Conservation (phyloP, 106 monocot genomes). For the Dendrobium catenatum region DNA sequence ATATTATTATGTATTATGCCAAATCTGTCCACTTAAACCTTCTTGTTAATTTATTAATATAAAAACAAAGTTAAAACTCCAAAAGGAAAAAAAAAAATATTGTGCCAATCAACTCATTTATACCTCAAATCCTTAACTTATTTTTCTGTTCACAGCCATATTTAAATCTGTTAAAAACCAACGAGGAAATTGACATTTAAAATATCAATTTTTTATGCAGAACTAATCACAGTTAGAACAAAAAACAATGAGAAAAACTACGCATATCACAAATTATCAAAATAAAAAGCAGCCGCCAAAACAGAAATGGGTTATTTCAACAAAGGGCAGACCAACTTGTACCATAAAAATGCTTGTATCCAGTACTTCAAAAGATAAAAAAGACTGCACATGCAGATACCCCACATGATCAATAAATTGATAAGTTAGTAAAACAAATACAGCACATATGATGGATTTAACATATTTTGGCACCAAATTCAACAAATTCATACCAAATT, state of each 20-base stretch:
- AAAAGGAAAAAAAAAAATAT: background rate
- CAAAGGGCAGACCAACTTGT: background rate
- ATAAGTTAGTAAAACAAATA: too few relatives aligned
- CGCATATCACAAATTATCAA: background rate
- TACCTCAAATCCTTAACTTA: background rate
- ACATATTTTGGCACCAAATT: background rate
- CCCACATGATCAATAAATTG: background rate
- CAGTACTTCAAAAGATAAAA: background rate
- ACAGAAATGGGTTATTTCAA: background rate
- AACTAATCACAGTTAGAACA: background rate
- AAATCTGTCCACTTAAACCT: background rate
- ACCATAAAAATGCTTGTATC: background rate
- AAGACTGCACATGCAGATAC: background rate
- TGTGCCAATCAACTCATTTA: background rate
- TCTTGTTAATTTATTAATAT: background rate
- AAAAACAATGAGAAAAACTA: background rate
- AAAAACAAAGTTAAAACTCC: background rate
- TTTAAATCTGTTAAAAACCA: background rate
- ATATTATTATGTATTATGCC: too few relatives aligned
- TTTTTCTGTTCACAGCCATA: background rate
- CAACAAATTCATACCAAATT: background rate
- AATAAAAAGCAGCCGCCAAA: background rate
- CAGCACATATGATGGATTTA: too few relatives aligned
- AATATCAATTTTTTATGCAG: background rate
- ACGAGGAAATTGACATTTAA: background rate